Percentiles rank a stretch among this genome's conserved stretches.
Conservation (phyloP, 768 basidiomycete genomes). For the Saitozyma sp. region DNA sequence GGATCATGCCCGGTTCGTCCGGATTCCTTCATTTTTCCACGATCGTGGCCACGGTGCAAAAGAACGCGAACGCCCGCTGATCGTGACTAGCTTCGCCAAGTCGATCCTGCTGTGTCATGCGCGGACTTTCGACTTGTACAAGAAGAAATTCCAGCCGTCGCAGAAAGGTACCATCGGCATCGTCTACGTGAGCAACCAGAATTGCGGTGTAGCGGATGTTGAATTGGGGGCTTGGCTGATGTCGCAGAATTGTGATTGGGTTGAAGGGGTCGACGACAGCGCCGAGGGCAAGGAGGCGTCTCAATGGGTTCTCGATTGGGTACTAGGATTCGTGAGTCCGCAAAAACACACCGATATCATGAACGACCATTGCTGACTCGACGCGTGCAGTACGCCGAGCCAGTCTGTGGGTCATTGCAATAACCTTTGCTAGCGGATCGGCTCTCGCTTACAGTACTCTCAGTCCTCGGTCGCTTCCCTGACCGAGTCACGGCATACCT, state of each 20-base stretch:
- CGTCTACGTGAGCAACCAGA: conserved; percentile 24
- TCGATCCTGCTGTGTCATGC: conserved; percentile 34
- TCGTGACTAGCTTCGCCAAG: conserved; percentile 6
- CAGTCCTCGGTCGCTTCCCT: conserved; percentile 22
- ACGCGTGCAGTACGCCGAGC: conserved; percentile 28
- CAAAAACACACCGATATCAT: neutral
- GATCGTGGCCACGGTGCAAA: neutral
- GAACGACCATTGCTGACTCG: neutral
- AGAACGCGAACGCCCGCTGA: neutral
- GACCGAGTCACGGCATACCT: conserved; percentile 22
- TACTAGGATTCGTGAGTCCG: conserved; percentile 15
- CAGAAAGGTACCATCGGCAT: conserved; percentile 36
- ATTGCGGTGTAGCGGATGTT: conserved; percentile 6
- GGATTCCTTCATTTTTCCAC: neutral
- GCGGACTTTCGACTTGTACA: conserved; percentile 32
- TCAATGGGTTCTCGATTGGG: conserved; percentile 11
- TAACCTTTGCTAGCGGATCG: neutral
- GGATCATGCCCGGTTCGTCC: conserved; percentile 10
- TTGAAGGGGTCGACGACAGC: conserved; percentile 20
- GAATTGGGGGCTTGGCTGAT: neutral
- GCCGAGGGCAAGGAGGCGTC: conserved; percentile 25
- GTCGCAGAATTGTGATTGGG: conserved; percentile 23
- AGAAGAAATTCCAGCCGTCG: conserved; percentile 20
- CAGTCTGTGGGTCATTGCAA: conserved; percentile 12
- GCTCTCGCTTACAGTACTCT: neutral